Evolutionary conservation across 495 filamentous ascomycete genomes (phyloP), one percentile per base, ranked within the genome.

Genomic region (Aspergillus hancockii): DNA sequence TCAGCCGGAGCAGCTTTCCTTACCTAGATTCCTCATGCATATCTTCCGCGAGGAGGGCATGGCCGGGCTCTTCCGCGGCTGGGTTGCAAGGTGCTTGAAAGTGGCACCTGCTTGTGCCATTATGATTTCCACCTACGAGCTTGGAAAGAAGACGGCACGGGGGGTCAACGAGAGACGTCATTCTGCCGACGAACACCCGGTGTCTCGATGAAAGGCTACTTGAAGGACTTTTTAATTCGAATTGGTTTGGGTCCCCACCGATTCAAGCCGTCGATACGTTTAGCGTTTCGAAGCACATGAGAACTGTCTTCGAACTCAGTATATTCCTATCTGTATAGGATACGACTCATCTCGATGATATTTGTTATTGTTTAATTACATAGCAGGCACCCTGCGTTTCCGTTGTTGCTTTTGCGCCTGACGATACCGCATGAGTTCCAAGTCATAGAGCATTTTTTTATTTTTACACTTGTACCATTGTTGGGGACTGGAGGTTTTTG

Each of bases 51-150:
- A 88, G 50, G 93, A 97, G 73, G 94, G 94, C 1, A 62, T 85
- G 34, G 69, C 82, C 0, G 95, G 93, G 0, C 74, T 98, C 13
- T 98, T 93, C 81, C 90, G 81, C 57, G 94, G 95, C 13, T 96
- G 91, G 89, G 88, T 88, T 18, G 91, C 94, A 0, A 80, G 94
- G 36, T 96, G 91, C 61, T 75, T 98, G 47, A 98, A 98, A 66
- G 93, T 98, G 7, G 93, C 94, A 12, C 94, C 94, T 1, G 92
- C 93, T 14, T 98, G 94, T 74, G 94, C 95, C n/a, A 97, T 98
- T 66, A 98, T 98, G 94, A 98, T 98, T 61, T 96, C 91, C 57
- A 95, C 86, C 56, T 98, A 98, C 65, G 94, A 98, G 73, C 81
- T 98, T 22, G 92, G 95, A 12, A 98, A 98, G 83, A 88, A 88